A percentile compares a stretch with the other conserved stretches of the same genome.
These are phyloP conservation scores for Magnolia kwangsiensis DNA, from an alignment of 164 flowering plant species.

Conservation along the genomic window DNA sequence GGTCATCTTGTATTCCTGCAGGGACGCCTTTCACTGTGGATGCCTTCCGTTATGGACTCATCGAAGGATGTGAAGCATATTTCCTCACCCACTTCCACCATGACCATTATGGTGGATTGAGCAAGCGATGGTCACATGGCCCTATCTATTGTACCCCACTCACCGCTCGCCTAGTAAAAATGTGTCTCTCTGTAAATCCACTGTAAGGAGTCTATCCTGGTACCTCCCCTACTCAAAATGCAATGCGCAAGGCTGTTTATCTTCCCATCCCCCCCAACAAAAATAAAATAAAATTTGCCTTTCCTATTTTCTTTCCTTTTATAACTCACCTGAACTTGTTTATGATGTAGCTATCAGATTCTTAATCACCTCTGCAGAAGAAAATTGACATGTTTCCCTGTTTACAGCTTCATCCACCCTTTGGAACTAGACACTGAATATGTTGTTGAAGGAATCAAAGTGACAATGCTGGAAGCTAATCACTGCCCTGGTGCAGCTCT, in stretches of 20 bases:
- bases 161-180: constrained; percentile 54
- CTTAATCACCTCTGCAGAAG: neutral
- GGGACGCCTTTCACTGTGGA: constrained; percentile 74
- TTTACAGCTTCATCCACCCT: constrained; percentile 44
- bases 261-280: too few species aligned
- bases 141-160: constrained; percentile 68
- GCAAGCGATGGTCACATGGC: constrained; percentile 71
- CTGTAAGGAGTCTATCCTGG: constrained; percentile 22
- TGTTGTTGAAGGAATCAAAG: constrained; percentile 51
- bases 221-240: neutral
- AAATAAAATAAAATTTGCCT: too few species aligned
- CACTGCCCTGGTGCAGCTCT: constrained; percentile 85
- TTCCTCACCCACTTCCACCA: constrained; percentile 68
- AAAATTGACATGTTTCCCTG: neutral
- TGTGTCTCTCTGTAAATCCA: constrained; percentile 59
- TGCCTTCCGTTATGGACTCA: constrained; percentile 65
- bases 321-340: neutral
- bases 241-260: too few species aligned
- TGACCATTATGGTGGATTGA: constrained; percentile 75
- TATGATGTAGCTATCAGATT: neutral
- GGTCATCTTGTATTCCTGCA: constrained; percentile 14
- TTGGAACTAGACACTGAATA: constrained; percentile 52
- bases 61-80: constrained; percentile 65
- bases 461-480: constrained; percentile 70
- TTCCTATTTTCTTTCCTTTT: neutral